Evolutionary conservation across 2,329 filamentous ascomycete genomes (phyloP), one percentile per base, ranked within the genome.

Genomic region (Aspergillus luchuensis): DNA sequence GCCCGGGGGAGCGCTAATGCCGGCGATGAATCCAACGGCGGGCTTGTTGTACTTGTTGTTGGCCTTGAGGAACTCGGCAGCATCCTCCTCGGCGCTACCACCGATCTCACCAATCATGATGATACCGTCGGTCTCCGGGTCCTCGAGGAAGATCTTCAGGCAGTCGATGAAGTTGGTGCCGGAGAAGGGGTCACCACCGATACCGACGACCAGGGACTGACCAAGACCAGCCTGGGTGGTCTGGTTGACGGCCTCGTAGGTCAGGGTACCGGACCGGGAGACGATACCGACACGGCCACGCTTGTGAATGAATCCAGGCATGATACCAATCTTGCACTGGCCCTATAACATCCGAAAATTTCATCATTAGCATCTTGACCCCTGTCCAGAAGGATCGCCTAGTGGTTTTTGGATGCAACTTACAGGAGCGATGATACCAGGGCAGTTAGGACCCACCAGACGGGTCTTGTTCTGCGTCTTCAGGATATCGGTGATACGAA

Each of bases 41-140:
- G 95, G 95, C 88, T 97, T 99, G 81, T 92, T 90, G 78, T 88
- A 84, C 62, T 88, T 93, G 87, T 99, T 98, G 85, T 95, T 87
- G 78, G 88, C 84, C 84, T 91, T 92, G 76, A 98, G 83, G 86
- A 96, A 99, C 73, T 98, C 95, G 73, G 95, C 94, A 41, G 95
- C 95, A 73, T 99, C 95, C 84, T 99, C 95, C 84, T 99, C 95
- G 62, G 95, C 95, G 63, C 91, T 91, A 66, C 95, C 95, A 81
- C 95, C 95, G 77, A 99, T 98, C 84, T 98, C 95, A 77, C 95
- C 95, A 78, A 99, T 98, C 95, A 99, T 97, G 84, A 99, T 97
- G 82, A 99, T 97, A 76, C 95, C 95, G 77, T 99, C 95, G 41
- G 95, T 99, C 83, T 97, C 92, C 78, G 90, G 86, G 79, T 99